Evolutionary conservation across 805 yeast genomes (phyloP).

Genomic region (Priceomyces castillae): DNA sequence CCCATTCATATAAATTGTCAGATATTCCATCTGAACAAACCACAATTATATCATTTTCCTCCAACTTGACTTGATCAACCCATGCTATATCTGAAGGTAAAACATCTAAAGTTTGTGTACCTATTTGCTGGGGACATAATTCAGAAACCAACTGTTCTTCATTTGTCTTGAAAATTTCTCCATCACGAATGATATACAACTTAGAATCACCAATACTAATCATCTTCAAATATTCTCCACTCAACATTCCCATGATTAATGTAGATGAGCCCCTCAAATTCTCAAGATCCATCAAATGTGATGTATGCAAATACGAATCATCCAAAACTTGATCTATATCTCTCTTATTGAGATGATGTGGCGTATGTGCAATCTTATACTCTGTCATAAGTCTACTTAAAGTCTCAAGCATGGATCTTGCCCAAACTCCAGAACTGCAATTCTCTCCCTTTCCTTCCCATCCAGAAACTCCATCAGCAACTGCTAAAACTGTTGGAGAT

Average conservation of each 20-base stretch:
- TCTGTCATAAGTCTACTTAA: constrained; percentile 45
- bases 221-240: constrained; percentile 45
- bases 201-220: constrained; percentile 54
- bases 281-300: constrained; percentile 50
- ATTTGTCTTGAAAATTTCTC: constrained; percentile 40
- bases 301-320: constrained; percentile 46
- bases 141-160: constrained; percentile 45
- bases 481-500: constrained; percentile 49
- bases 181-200: constrained; percentile 47
- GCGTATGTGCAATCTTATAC: constrained; percentile 38
- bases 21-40: constrained; percentile 55
- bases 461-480: constrained; percentile 58
- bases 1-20: constrained; percentile 51
- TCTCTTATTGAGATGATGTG: constrained; percentile 36
- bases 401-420: constrained; percentile 51
- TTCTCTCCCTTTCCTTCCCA: constrained; percentile 47
- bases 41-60: constrained; percentile 42
- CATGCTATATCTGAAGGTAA: constrained; percentile 49
- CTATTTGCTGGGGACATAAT: constrained; percentile 54
- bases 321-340: constrained; percentile 46
- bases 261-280: constrained; percentile 50
- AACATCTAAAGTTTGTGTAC: constrained; percentile 44
- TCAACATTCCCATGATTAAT: constrained; percentile 45
- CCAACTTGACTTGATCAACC: constrained; percentile 39
- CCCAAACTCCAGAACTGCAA: constrained; percentile 50